Percentiles rank a stretch among this genome's conserved stretches.
phyloP scores from a whole-genome alignment of 164 flowering plant genomes.

The Warburgia ugandensis region DNA sequence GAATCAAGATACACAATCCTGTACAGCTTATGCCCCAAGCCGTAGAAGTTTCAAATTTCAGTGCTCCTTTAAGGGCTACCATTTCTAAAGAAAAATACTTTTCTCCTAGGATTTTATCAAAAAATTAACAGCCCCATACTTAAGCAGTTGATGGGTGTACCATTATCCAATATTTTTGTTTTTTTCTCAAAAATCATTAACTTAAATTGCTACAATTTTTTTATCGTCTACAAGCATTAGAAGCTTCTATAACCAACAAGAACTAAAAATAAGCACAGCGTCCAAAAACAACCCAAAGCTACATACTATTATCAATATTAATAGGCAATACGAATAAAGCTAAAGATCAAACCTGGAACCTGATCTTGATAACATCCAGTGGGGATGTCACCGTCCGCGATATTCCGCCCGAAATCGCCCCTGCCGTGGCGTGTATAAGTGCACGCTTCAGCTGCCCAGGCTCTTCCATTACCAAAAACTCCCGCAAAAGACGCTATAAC shows the following conservation, averaged over 20 bases:
- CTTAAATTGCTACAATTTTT: not conserved
- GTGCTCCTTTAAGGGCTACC: too few relatives aligned
- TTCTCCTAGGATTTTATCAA: too few relatives aligned
- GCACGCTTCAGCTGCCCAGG: conserved; percentile 71
- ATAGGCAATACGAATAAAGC: not conserved
- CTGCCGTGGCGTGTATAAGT: conserved; percentile 58
- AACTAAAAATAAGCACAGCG: not conserved
- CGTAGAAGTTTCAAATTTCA: too few relatives aligned
- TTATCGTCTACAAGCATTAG: not conserved
- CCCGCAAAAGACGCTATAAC: too few relatives aligned
- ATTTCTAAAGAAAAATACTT: too few relatives aligned
- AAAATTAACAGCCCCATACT: too few relatives aligned
- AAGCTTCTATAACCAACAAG: not conserved
- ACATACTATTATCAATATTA: not conserved
- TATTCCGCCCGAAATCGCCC: conserved; percentile 76
- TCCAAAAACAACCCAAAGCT: not conserved
- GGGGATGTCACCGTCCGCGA: conserved; percentile 90
- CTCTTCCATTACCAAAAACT: conserved; percentile 41
- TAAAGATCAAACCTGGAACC: conserved; percentile 62
- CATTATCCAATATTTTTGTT: too few relatives aligned
- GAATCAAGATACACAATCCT: too few relatives aligned
- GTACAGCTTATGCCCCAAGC: too few relatives aligned
- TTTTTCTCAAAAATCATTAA: too few relatives aligned
- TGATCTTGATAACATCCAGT: conserved; percentile 85
- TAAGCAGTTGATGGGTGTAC: too few relatives aligned